Percentiles rank a stretch among this genome's conserved stretches.
These are phyloP conservation scores for Phaffomyces antillensis DNA, from an alignment of 805 yeast genomes.

Conservation along the genomic window DNA sequence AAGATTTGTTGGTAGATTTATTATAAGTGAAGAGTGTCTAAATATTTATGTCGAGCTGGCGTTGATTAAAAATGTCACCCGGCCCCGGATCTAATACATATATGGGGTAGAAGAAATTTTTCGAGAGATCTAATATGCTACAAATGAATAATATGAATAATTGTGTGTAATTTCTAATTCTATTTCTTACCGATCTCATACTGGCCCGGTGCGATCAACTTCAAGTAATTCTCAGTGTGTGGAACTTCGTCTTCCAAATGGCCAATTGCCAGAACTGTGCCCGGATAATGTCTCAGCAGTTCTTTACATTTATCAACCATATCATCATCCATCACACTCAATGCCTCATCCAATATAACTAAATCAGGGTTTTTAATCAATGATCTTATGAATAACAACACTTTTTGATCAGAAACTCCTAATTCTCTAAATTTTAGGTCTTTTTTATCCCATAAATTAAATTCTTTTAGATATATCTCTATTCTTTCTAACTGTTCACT, in stretches of 20 bases:
- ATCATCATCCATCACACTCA: slow-evolving; percentile 78
- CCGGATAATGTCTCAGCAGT: slow-evolving; percentile 45
- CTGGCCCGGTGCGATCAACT: slow-evolving; percentile 29
- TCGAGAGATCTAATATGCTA: too few species aligned
- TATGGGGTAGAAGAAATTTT: too few species aligned
- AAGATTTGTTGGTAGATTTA: not conserved
- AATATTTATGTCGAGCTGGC: too few species aligned
- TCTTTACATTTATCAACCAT: slow-evolving; percentile 49
- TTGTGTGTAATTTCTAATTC: not conserved
- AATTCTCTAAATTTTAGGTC: slow-evolving; percentile 45
- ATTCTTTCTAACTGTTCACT: slow-evolving; percentile 31
- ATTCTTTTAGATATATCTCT: slow-evolving; percentile 39
- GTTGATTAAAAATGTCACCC: too few species aligned
- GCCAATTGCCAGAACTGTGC: slow-evolving; percentile 74
- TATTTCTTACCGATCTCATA: slow-evolving; percentile 24
- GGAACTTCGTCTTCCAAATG: slow-evolving; percentile 79
- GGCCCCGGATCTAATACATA: too few species aligned
- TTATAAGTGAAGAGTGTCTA: too few species aligned
- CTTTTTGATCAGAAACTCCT: slow-evolving; percentile 68
- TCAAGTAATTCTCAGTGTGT: slow-evolving; percentile 43
- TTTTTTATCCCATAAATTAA: slow-evolving; percentile 33
- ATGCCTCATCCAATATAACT: slow-evolving; percentile 84
- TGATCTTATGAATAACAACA: slow-evolving; percentile 69
- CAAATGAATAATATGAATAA: too few species aligned
- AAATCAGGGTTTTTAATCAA: slow-evolving; percentile 71